Evolutionary conservation across 495 filamentous ascomycete genomes (phyloP).

Genomic region (Podospora appendiculata): DNA sequence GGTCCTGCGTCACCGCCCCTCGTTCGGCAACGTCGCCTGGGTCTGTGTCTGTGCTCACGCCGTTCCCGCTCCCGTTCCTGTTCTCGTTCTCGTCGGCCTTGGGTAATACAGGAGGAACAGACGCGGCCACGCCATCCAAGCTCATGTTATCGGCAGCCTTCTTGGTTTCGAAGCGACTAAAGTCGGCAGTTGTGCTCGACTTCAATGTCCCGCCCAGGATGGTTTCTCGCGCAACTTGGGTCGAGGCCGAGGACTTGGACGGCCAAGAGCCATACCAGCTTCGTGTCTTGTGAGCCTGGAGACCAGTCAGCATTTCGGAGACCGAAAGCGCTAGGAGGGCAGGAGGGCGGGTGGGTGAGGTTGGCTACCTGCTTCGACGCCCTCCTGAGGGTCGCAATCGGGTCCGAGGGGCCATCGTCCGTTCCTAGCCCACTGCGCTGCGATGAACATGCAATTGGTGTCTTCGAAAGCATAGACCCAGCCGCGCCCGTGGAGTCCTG

Average conservation of each 20-base stretch:
- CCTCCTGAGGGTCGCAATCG: neutral
- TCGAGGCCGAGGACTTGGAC: constrained; percentile 63
- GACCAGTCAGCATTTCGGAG: constrained; percentile 9
- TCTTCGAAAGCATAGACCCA: no score
- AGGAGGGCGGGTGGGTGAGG: neutral
- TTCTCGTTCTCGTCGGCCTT: neutral
- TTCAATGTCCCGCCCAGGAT: constrained; percentile 51
- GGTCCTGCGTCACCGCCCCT: no score
- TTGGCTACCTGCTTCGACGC: constrained; percentile 14
- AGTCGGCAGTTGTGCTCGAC: constrained; percentile 30
- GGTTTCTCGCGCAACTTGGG: constrained; percentile 69
- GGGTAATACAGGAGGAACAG: neutral
- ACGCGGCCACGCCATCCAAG: constrained; percentile 9
- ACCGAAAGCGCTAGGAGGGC: neutral
- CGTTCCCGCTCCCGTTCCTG: neutral
- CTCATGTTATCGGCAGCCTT: constrained; percentile 22
- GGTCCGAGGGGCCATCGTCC: neutral
- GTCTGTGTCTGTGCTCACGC: no score
- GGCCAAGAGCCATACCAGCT: constrained; percentile 67
- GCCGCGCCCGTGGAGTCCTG: no score
- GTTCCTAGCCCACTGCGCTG: no score
- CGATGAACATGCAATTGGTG: no score
- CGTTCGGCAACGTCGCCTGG: no score
- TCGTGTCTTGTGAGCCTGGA: constrained; percentile 44
- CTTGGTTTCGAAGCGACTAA: constrained; percentile 39